These are phyloP conservation scores for Phialemoniopsis sp. DNA, from an alignment of 2,329 filamentous ascomycete genomes.

Conservation along the genomic window DNA sequence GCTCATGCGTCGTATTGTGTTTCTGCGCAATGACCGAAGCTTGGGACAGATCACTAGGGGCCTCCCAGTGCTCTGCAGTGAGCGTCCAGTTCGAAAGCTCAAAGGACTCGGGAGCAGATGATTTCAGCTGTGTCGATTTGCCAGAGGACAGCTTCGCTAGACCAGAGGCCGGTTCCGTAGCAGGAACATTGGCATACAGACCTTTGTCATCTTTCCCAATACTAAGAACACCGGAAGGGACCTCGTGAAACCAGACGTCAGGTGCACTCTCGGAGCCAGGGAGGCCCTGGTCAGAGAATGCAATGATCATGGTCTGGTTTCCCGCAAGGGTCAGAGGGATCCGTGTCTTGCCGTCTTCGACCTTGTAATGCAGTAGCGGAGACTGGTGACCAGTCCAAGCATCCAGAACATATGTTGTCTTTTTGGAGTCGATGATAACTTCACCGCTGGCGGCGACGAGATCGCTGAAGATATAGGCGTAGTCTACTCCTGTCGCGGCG, in stretches of 20 bases:
- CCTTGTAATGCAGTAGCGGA: constrained; percentile 1
- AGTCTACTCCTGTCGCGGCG: background rate
- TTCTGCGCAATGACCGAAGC: constrained; percentile 1
- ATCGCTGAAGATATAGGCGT: constrained; percentile 5
- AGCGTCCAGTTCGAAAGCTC: constrained; percentile 3
- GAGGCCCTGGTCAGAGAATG: background rate
- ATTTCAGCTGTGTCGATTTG: background rate
- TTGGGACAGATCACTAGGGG: constrained; percentile 3
- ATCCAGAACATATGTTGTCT: constrained; percentile 3
- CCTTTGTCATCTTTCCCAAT: background rate
- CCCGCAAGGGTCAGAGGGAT: constrained; percentile 4
- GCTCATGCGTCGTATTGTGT: constrained; percentile 5
- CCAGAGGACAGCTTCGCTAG: background rate
- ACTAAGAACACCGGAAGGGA: background rate
- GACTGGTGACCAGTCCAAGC: constrained; percentile 4
- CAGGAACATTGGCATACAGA: background rate
- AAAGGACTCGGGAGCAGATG: background rate
- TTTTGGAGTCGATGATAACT: background rate
- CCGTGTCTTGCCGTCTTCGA: background rate
- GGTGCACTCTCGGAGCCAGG: background rate
- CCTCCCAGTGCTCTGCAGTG: constrained; percentile 6
- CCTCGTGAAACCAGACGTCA: background rate
- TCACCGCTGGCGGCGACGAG: background rate
- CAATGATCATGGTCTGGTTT: constrained; percentile 6
- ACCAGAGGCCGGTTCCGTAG: background rate